A percentile compares a stretch with the other conserved stretches of the same genome.
These are phyloP conservation scores for Beauveria bassiana DNA, from an alignment of 2,329 filamentous ascomycete genomes.

Conservation along the genomic window DNA sequence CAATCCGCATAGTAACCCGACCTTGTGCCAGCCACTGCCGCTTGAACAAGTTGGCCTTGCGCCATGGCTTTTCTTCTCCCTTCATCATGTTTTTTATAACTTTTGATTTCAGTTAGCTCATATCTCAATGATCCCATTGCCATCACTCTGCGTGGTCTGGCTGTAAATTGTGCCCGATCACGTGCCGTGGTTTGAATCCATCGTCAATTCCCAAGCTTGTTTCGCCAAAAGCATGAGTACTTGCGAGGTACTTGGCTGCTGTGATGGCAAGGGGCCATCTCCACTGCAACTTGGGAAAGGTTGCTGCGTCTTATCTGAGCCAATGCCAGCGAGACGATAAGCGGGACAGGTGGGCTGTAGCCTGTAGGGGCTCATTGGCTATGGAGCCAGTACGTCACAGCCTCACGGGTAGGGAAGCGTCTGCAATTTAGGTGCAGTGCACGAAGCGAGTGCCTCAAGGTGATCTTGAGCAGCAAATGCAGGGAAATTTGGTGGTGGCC, in stretches of 20 bases:
- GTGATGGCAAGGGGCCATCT: neutral
- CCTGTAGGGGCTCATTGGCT: neutral
- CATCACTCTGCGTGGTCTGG: neutral
- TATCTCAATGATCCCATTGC: neutral
- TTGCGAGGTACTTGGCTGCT: neutral
- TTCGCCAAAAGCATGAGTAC: neutral
- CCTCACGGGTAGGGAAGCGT: neutral
- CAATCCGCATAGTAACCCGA: neutral
- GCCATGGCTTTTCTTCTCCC: neutral
- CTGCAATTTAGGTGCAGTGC: neutral
- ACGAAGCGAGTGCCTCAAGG: neutral
- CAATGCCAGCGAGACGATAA: conserved; percentile 1
- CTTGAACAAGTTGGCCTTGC: no score
- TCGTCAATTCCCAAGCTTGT: neutral
- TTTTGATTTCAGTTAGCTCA: neutral
- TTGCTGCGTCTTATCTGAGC: neutral
- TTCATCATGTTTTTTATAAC: neutral
- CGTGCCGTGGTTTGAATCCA: neutral
- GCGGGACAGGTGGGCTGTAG: neutral
- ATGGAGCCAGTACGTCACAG: neutral
- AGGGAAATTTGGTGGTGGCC: no score
- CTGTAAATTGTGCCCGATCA: neutral
- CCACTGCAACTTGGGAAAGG: neutral
- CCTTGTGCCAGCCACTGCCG: neutral
- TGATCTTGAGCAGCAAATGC: neutral